Conservation (phyloP, 2,329 filamentous ascomycete genomes). For the Alternaria panax region DNA sequence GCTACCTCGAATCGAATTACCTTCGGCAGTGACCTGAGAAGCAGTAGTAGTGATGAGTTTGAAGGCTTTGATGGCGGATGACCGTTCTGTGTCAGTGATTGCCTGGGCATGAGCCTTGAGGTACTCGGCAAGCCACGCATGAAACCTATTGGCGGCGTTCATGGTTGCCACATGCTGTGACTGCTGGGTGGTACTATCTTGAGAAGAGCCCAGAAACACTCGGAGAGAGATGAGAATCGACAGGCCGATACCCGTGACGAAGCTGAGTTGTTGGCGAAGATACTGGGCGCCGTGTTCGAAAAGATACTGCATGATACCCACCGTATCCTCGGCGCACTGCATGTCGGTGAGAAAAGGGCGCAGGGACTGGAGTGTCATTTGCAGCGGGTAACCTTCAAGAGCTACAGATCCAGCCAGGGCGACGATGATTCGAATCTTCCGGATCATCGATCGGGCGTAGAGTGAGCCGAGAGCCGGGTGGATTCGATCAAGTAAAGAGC, state of each 20-base stretch:
- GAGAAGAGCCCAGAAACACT: constrained; percentile 75
- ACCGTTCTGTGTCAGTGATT: constrained; percentile 26
- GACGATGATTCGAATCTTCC: constrained; percentile 83
- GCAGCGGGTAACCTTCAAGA: constrained; percentile 80
- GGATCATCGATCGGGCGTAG: constrained; percentile 84
- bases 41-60: constrained; percentile 73
- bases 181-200: constrained; percentile 84
- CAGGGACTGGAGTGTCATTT: constrained; percentile 87
- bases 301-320: constrained; percentile 87
- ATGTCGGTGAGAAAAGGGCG: constrained; percentile 80
- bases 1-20: constrained; percentile 72
- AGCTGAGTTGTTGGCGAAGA: constrained; percentile 71
- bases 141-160: constrained; percentile 76
- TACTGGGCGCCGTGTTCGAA: constrained; percentile 71
- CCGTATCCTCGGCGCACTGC: constrained; percentile 87
- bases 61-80: constrained; percentile 62
- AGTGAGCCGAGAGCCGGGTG: constrained; percentile 84
- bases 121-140: constrained; percentile 77
- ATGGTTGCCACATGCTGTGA: constrained; percentile 80
- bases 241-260: constrained; percentile 80
- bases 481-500: constrained; percentile 80
- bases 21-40: constrained; percentile 69
- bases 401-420: constrained; percentile 77
- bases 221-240: constrained; percentile 81
- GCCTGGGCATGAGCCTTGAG: constrained; percentile 61